A percentile compares a stretch with the other conserved stretches of the same genome.
Conservation (phyloP, 2,329 filamentous ascomycete species). For the Colletotrichum chlorophyti region DNA sequence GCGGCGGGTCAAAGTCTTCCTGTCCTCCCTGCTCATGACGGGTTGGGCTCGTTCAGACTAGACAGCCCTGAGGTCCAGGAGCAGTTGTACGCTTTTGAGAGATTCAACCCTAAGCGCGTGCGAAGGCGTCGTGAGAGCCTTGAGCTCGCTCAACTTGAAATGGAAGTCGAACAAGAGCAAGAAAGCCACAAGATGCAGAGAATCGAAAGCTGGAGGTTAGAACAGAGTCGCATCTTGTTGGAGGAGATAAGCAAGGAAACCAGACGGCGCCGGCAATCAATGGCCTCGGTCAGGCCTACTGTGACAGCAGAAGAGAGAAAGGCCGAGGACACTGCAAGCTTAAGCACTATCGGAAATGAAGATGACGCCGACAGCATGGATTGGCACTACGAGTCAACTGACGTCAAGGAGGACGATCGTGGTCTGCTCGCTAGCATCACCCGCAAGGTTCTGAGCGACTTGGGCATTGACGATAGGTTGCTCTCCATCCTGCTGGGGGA, state of each 20-base stretch:
- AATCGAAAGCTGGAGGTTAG: conserved; percentile 90
- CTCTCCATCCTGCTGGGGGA: conserved; percentile 90
- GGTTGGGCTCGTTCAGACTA: conserved; percentile 82
- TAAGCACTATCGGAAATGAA: conserved; percentile 36
- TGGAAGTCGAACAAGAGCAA: conserved; percentile 61
- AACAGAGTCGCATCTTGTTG: conserved; percentile 84
- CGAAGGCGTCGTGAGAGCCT: conserved; percentile 60
- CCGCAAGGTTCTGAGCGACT: conserved; percentile 82
- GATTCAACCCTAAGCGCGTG: conserved; percentile 76
- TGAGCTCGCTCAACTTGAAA: conserved; percentile 56
- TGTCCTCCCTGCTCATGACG: conserved; percentile 90
- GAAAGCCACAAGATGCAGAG: conserved; percentile 79
- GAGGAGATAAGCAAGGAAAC: conserved; percentile 92
- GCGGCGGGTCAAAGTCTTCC: conserved; percentile 65
- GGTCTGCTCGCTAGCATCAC: conserved; percentile 84
- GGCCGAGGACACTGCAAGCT: conserved; percentile 39
- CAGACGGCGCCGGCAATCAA: conserved; percentile 68
- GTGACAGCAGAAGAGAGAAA: conserved; percentile 37
- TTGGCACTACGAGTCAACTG: conserved; percentile 57
- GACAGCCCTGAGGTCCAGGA: conserved; percentile 74
- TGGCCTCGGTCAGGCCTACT: conserved; percentile 52
- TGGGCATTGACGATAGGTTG: conserved; percentile 87
- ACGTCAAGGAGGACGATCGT: conserved; percentile 59
- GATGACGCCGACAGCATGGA: conserved; percentile 49
- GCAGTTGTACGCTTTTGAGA: conserved; percentile 88